Evolutionary conservation across 139 green algal species (phyloP).

Genomic region (Tetradesmus lagerheimii): DNA sequence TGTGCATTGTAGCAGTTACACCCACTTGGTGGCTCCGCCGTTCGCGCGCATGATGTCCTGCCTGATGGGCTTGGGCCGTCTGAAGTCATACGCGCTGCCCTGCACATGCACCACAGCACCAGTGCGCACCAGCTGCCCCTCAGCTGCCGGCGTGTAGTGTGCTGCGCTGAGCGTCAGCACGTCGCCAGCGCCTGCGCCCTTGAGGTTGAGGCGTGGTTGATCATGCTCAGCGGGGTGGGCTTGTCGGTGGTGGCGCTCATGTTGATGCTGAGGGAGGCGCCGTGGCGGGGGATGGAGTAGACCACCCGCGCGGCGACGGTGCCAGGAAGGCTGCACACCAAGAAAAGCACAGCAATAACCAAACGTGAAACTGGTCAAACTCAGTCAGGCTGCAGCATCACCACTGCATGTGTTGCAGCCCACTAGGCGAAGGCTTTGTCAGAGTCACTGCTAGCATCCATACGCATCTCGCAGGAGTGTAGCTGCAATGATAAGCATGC

Average conservation of each 20-base stretch:
- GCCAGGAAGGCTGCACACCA: constrained; percentile 25
- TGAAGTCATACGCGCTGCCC: constrained; percentile 36
- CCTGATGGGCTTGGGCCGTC: neutral
- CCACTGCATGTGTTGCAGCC: neutral
- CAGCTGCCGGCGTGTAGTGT: neutral
- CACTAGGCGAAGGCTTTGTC: too few relatives aligned
- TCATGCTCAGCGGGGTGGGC: constrained; percentile 23
- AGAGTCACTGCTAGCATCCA: too few relatives aligned
- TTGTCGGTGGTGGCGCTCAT: constrained; percentile 39
- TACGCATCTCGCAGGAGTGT: too few relatives aligned
- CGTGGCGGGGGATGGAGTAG: neutral
- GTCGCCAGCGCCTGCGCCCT: constrained; percentile 11
- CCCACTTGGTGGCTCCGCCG: constrained; percentile 2
- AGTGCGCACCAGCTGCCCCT: neutral
- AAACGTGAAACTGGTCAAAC: too few relatives aligned
- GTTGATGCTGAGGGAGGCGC: neutral
- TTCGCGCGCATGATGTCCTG: neutral
- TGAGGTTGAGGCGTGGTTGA: constrained; percentile 48
- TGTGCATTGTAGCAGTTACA: too few relatives aligned
- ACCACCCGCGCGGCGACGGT: neutral
- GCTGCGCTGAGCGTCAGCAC: neutral
- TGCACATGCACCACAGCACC: neutral
- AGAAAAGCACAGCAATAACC: neutral
- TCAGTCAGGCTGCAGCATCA: neutral
- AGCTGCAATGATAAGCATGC: too few relatives aligned